These are phyloP conservation scores for Gynostemma pentaphyllum DNA, from an alignment of 306 rosid species.

Conservation along the genomic window DNA sequence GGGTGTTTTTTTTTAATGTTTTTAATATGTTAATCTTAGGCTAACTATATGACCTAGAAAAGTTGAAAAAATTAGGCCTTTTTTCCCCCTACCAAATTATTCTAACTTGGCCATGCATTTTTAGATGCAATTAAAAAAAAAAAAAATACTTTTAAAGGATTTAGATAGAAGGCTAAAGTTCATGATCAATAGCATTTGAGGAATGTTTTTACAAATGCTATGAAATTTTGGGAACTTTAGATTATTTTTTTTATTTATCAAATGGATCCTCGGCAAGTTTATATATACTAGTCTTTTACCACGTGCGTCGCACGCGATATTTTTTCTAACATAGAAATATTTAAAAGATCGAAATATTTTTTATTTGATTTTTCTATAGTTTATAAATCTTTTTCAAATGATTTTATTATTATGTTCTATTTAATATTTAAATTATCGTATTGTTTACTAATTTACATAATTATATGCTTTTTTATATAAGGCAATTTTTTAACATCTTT, in stretches of 20 bases:
- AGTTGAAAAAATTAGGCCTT: background rate
- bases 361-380: too few species aligned
- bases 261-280: slow-evolving; percentile 26
- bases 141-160: slow-evolving; percentile 9
- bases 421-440: too few species aligned
- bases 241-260: too few species aligned
- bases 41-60: background rate
- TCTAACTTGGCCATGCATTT: background rate
- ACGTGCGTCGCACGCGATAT: too few species aligned
- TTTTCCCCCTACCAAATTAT: background rate
- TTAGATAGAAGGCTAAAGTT: slow-evolving; percentile 17
- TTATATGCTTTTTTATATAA: too few species aligned
- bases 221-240: slow-evolving; percentile 36
- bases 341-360: too few species aligned
- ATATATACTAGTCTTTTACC: too few species aligned
- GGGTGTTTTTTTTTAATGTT: background rate
- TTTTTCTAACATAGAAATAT: too few species aligned
- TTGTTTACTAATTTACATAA: too few species aligned
- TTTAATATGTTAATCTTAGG: background rate
- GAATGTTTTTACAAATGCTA: slow-evolving; percentile 22
- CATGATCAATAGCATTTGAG: slow-evolving; percentile 23
- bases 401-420: too few species aligned
- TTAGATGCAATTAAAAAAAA: background rate
- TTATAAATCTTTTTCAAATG: too few species aligned
- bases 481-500: too few species aligned